Conservation (phyloP, 768 basidiomycete genomes). For the Mycena albidolilacea region DNA sequence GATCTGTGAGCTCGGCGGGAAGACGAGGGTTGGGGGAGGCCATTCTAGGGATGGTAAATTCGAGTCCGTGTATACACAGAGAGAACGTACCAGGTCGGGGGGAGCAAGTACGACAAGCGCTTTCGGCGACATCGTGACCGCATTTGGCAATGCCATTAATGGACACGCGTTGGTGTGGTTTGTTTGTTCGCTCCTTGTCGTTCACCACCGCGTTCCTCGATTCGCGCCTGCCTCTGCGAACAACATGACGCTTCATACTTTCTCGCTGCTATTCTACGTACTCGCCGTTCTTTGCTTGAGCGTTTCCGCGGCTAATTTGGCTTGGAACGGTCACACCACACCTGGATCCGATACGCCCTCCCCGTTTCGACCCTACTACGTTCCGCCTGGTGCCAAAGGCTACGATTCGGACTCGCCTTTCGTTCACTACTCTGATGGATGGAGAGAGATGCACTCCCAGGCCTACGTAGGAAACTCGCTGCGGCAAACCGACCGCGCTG, state of each 20-base stretch:
- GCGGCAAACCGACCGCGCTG: conserved; percentile 62
- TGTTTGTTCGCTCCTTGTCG: conserved; percentile 10
- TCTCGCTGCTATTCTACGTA: conserved; percentile 36
- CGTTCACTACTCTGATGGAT: conserved; percentile 73
- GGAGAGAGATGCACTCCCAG: conserved; percentile 69
- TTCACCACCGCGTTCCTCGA: background rate
- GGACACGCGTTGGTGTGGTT: conserved; percentile 10
- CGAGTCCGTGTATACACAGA: background rate
- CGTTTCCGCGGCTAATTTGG: conserved; percentile 54
- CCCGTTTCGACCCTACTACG: conserved; percentile 78
- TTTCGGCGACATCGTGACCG: too few species aligned
- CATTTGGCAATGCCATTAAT: background rate
- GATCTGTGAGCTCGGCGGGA: conserved; percentile 33
- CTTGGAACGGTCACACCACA: conserved; percentile 80
- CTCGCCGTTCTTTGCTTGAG: conserved; percentile 30
- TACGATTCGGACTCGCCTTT: conserved; percentile 80
- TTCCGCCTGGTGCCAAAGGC: conserved; percentile 79
- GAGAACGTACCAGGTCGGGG: background rate
- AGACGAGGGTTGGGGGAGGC: conserved; percentile 2
- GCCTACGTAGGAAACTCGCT: conserved; percentile 66
- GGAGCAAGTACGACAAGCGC: background rate
- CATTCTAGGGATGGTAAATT: conserved; percentile 15
- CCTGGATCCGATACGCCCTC: conserved; percentile 62
- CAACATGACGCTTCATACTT: conserved; percentile 23
- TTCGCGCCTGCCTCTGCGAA: background rate